A percentile compares a stretch with the other conserved stretches of the same genome.
Evolutionary conservation across 2,329 filamentous ascomycete genomes (phyloP).

Genomic region (Ascochyta koolunga): DNA sequence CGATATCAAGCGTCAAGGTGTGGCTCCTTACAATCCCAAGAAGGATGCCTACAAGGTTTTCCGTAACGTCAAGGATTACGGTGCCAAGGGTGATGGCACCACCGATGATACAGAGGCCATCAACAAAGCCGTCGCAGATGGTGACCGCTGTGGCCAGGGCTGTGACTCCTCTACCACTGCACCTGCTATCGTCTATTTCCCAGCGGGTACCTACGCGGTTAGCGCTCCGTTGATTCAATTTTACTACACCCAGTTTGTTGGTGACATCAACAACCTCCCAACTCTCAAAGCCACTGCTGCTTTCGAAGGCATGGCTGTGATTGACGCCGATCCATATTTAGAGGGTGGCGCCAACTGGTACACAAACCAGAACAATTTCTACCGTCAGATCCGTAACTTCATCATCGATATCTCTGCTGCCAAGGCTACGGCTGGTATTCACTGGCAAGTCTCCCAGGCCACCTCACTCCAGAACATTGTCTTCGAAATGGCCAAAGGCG

Average conservation of each 20-base stretch:
- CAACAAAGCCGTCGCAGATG: conserved; percentile 80
- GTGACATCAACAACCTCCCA: conserved; percentile 75
- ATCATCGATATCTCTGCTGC: conserved; percentile 55
- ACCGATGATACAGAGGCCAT: conserved; percentile 90
- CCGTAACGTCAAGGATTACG: conserved; percentile 56
- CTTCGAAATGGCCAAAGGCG: conserved; percentile 61
- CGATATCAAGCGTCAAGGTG: conserved; percentile 71
- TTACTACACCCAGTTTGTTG: conserved; percentile 94
- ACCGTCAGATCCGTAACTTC: conserved; percentile 61
- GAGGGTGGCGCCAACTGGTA: conserved; percentile 61
- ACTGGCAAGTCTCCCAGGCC: conserved; percentile 72
- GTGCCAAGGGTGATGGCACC: conserved; percentile 61
- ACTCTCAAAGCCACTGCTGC: conserved; percentile 67
- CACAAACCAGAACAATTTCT: conserved; percentile 63
- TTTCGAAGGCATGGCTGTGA: conserved; percentile 85
- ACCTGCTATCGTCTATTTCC: conserved; percentile 91
- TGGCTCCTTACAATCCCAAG: conserved; percentile 65
- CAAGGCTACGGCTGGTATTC: conserved; percentile 58
- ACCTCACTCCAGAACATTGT: conserved; percentile 67
- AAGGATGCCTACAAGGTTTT: conserved; percentile 65
- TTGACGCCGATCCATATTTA: conserved; percentile 87
- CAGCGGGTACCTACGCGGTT: conserved; percentile 82
- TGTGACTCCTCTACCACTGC: conserved; percentile 86
- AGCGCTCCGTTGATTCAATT: conserved; percentile 79
- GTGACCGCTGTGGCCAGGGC: conserved; percentile 76